Base-by-base conservation (phyloP, 1,139 yeast species). In the Debaryomyces coudertii region DNA sequence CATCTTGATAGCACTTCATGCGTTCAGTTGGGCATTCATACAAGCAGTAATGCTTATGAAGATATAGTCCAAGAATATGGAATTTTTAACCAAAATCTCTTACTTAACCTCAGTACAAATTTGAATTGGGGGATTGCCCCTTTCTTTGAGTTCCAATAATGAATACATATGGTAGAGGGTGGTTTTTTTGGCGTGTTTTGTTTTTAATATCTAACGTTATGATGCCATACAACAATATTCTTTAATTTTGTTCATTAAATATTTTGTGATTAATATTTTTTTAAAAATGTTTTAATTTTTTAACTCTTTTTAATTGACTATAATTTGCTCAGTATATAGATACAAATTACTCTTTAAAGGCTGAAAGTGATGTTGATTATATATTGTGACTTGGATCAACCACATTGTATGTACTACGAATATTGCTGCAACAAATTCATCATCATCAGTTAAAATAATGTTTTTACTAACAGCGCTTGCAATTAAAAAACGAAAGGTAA, bases 371-470 rank as follows among this genome's bases (percentile, higher is more conserved):
- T n/a, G n/a, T n/a, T n/a, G 80, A 54, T 51, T 75, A 66, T 44
- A 80, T 85, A 41, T 70, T 68, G 63, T 81, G 82, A 30, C 84
- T 85, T 15, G 80, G 84, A 14, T 62, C 68, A 54, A 71, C 77
- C 60, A 81, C 79, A 54, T 74, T 68, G 73, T 80, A 81, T 36
- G 82, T 64, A 33, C 85, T 84, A 65, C 85, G 77, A 61, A 81
- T 77, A 63, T 80, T 48, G 85, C 79, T 27, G 85, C 66, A 20
- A 75, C 76, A 80, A 80, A 81, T 31, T 82, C 76, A 57, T 81
- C 87, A 63, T 81, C 87, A 58, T 81, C 80, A 54, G 85, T 74
- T 50, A 81, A 68, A 47, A 81, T 63, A 55, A 81, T 80, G 65
- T 74, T 80, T 60, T 80, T 73, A 47, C 70, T 66, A 8, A 59